Percentiles rank a stretch among this genome's conserved stretches.
Conservation (phyloP, 2,329 filamentous ascomycete species). For the Ceratocystis colombiana region DNA sequence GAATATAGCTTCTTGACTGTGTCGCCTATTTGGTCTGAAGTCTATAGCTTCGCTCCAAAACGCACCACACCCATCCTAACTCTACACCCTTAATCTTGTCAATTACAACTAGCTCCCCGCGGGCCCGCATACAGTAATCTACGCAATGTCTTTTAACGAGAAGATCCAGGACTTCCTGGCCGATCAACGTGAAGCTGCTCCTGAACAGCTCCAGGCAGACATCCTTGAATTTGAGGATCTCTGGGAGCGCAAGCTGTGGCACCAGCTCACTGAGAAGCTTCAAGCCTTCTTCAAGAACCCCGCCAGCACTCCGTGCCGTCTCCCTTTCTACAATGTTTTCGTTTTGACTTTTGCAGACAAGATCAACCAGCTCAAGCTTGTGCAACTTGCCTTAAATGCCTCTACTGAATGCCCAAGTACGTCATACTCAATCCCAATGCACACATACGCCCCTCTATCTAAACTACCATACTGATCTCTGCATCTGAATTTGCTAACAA, state of each 20-base stretch:
- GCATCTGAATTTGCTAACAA: slow-evolving; percentile 1
- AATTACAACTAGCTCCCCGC: neutral
- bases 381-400: slow-evolving; percentile 77
- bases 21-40: neutral
- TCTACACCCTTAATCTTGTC: neutral
- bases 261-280: slow-evolving; percentile 86
- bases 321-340: slow-evolving; percentile 88
- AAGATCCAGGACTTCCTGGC: slow-evolving; percentile 85
- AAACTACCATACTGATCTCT: neutral
- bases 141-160: slow-evolving; percentile 44
- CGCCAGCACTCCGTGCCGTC: slow-evolving; percentile 70
- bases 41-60: neutral
- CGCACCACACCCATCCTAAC: neutral
- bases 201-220: slow-evolving; percentile 75
- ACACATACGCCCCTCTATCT: neutral
- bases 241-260: slow-evolving; percentile 99
- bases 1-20: neutral
- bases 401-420: slow-evolving; percentile 73
- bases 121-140: neutral
- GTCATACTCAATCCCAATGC: slow-evolving; percentile 23
- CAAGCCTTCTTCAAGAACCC: slow-evolving; percentile 78
- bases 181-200: slow-evolving; percentile 78
- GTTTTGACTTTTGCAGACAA: slow-evolving; percentile 94
- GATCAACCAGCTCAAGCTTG: slow-evolving; percentile 97
- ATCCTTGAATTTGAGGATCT: slow-evolving; percentile 90